Evolutionary conservation across 108 stramenopile species (phyloP).

Genomic region (Stephanodiscus minutulus): DNA sequence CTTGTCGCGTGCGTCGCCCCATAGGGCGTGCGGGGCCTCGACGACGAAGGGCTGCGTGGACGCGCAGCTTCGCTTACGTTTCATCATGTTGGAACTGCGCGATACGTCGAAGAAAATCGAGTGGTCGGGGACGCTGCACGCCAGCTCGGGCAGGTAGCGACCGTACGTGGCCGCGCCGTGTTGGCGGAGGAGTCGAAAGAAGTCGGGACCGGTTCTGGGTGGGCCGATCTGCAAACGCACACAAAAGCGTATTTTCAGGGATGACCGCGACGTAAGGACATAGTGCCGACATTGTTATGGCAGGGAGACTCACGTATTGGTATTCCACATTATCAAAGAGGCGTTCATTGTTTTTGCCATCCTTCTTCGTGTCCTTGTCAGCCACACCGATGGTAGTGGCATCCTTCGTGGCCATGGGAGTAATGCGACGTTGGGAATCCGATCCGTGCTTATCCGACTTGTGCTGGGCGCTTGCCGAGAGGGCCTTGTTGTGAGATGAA

Average conservation of each 20-base stretch:
- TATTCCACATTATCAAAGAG: slow-evolving; percentile 44
- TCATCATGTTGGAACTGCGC: background rate
- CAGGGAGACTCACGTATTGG: slow-evolving; percentile 21
- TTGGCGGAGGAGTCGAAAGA: slow-evolving; percentile 38
- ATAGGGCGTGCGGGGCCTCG: slow-evolving; percentile 49
- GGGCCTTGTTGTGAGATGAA: background rate
- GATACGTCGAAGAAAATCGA: slow-evolving; percentile 36
- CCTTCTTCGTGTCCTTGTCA: background rate
- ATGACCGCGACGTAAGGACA: background rate
- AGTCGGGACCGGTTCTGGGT: slow-evolving; percentile 32
- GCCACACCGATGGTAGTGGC: background rate
- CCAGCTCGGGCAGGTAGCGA: slow-evolving; percentile 47
- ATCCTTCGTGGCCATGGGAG: background rate
- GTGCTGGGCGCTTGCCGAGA: background rate
- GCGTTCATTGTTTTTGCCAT: slow-evolving; percentile 15
- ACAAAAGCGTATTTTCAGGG: background rate
- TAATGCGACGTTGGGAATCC: background rate
- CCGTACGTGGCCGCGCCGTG: slow-evolving; percentile 47
- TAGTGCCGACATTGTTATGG: background rate
- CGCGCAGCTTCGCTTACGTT: slow-evolving; percentile 16
- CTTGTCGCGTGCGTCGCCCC: slow-evolving; percentile 44
- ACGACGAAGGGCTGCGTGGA: slow-evolving; percentile 46
- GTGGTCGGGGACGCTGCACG: slow-evolving; percentile 47
- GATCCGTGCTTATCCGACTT: background rate
- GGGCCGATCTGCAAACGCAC: slow-evolving; percentile 1